A percentile compares a stretch with the other conserved stretches of the same genome.
phyloP scores from a whole-genome alignment of 768 basidiomycete genomes.

The Steccherinum ochraceum region DNA sequence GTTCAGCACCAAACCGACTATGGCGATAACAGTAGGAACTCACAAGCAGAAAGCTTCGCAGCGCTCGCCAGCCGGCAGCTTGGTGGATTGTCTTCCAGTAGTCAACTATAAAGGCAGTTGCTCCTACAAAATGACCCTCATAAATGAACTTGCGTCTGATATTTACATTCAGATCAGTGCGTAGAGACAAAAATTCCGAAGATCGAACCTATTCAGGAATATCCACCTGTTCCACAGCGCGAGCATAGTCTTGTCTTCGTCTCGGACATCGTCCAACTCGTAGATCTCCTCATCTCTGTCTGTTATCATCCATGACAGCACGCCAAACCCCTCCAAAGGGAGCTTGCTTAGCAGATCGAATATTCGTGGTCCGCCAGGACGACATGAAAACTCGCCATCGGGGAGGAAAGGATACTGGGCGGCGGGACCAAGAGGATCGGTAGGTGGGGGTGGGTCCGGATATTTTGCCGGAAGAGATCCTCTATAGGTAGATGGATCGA shows the following conservation, averaged over 20 bases:
- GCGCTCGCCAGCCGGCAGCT: constrained; percentile 62
- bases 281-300: constrained; percentile 75
- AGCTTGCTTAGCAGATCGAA: constrained; percentile 59
- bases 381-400: constrained; percentile 42
- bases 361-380: constrained; percentile 57
- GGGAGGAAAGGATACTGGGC: constrained; percentile 17
- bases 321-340: constrained; percentile 55
- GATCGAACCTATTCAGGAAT: constrained; percentile 45
- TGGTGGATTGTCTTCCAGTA: constrained; percentile 63
- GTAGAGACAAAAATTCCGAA: no score
- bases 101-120: constrained; percentile 46
- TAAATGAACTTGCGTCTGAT: constrained; percentile 48
- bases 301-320: constrained; percentile 61
- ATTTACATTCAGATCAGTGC: constrained; percentile 3
- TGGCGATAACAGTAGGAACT: constrained; percentile 15
- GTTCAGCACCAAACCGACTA: no score
- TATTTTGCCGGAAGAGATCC: constrained; percentile 12
- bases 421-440: constrained; percentile 16
- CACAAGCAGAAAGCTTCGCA: constrained; percentile 59
- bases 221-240: constrained; percentile 79
- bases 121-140: constrained; percentile 42
- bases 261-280: constrained; percentile 61
- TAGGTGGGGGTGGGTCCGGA: constrained; percentile 15
- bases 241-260: constrained; percentile 75
- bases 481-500: constrained; percentile 1